Evolutionary conservation across 805 yeast species (phyloP).

Genomic region (Lipomyces sp.): DNA sequence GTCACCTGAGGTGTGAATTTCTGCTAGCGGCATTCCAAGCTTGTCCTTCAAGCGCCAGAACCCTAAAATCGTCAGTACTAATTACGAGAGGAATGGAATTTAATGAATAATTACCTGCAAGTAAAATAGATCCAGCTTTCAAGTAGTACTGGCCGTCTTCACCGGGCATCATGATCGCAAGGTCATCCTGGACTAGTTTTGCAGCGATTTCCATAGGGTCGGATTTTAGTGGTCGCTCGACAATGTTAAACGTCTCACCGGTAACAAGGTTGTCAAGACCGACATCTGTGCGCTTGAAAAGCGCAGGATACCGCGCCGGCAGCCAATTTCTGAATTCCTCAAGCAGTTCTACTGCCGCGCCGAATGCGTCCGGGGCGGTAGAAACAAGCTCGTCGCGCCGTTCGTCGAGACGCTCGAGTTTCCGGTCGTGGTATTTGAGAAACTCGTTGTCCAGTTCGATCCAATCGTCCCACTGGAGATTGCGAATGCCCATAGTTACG

Average conservation of each 20-base stretch:
- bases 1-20: constrained; percentile 63
- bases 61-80: constrained; percentile 6
- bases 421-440: constrained; percentile 52
- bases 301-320: constrained; percentile 56
- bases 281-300: constrained; percentile 45
- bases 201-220: constrained; percentile 63
- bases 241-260: constrained; percentile 46
- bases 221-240: constrained; percentile 40
- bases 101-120: constrained; percentile 47
- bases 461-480: constrained; percentile 61
- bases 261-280: constrained; percentile 54
- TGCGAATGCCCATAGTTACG: constrained; percentile 67
- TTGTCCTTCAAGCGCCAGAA: constrained; percentile 69
- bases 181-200: constrained; percentile 59
- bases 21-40: constrained; percentile 50
- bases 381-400: constrained; percentile 46
- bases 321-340: constrained; percentile 52
- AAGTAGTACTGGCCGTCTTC: constrained; percentile 55
- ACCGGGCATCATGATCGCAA: constrained; percentile 63
- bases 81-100: neutral
- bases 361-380: constrained; percentile 27
- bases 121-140: constrained; percentile 58
- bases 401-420: constrained; percentile 48
- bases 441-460: constrained; percentile 67
- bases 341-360: constrained; percentile 54